phyloP scores from a whole-genome alignment of 257 asterid species.

The Coffea canephora region DNA sequence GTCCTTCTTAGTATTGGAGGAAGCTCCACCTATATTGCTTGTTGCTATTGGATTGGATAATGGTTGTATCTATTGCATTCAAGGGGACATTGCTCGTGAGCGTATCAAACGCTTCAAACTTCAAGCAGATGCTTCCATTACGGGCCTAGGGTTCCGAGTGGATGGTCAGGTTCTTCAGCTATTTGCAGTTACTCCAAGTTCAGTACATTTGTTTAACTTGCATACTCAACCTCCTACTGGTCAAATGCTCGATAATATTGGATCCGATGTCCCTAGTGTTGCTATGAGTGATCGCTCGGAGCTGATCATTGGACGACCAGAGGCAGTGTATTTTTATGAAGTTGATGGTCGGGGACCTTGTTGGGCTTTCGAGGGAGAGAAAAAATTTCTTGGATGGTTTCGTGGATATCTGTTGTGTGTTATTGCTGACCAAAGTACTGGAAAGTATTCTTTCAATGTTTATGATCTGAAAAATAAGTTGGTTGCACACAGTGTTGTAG shows the following conservation, averaged over 20 bases:
- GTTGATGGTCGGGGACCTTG: slow-evolving; percentile 99
- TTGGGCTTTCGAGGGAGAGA: slow-evolving; percentile 99
- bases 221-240: slow-evolving; percentile 56
- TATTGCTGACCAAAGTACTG: slow-evolving; percentile 74
- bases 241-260: slow-evolving; percentile 85
- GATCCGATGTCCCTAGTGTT: slow-evolving; percentile 74
- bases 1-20: slow-evolving; percentile 77
- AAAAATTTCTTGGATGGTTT: slow-evolving; percentile 84
- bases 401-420: slow-evolving; percentile 94
- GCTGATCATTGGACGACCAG: slow-evolving; percentile 88
- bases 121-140: slow-evolving; percentile 61
- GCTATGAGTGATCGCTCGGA: slow-evolving; percentile 90
- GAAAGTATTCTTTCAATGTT: slow-evolving; percentile 65
- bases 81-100: slow-evolving; percentile 98
- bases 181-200: slow-evolving; percentile 83
- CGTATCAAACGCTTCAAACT: slow-evolving; percentile 88
- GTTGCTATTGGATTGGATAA: slow-evolving; percentile 90
- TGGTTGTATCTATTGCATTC: slow-evolving; percentile 90
- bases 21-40: slow-evolving; percentile 88
- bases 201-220: slow-evolving; percentile 81
- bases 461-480: slow-evolving; percentile 89
- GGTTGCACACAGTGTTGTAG: slow-evolving; percentile 76
- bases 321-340: slow-evolving; percentile 92
- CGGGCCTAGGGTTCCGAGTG: slow-evolving; percentile 83
- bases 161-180: slow-evolving; percentile 83